Percentiles rank a stretch among this genome's conserved stretches.
Evolutionary conservation across 2,329 filamentous ascomycete genomes (phyloP).

Genomic region (Aspergillus sp.): DNA sequence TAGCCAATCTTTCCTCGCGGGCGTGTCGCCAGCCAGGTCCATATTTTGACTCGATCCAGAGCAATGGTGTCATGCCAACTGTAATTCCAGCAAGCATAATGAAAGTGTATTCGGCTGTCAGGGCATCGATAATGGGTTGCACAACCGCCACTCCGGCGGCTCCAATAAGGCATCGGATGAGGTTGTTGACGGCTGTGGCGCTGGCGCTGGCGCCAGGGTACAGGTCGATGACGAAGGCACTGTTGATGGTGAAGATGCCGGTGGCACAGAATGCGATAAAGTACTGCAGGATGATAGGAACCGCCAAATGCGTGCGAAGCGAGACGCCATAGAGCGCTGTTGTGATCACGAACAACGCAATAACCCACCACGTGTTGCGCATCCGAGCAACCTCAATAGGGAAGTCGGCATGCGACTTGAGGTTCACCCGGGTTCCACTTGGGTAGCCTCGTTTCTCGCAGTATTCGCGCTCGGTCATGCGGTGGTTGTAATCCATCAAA

Average conservation of each 20-base stretch:
- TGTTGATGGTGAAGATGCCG: conserved; percentile 30
- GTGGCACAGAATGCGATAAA: conserved; percentile 32
- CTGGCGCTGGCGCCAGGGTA: conserved; percentile 29
- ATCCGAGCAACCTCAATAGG: conserved; percentile 36
- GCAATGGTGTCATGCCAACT: conserved; percentile 17
- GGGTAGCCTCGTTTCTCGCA: conserved; percentile 24
- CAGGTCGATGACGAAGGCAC: conserved; percentile 34
- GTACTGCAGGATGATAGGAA: conserved; percentile 35
- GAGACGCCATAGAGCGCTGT: conserved; percentile 30
- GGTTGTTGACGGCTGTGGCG: conserved; percentile 33
- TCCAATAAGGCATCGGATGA: conserved; percentile 32
- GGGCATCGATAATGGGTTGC: conserved; percentile 26
- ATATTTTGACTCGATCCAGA: conserved; percentile 20
- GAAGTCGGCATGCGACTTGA: conserved; percentile 34
- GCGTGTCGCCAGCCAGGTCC: conserved; percentile 23
- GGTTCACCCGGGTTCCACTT: conserved; percentile 19
- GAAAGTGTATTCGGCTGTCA: conserved; percentile 25
- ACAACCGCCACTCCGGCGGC: conserved; percentile 29
- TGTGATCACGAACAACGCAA: conserved; percentile 29
- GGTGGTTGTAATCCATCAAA: conserved; percentile 40
- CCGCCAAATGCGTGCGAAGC: conserved; percentile 23
- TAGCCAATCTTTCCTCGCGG: conserved; percentile 3
- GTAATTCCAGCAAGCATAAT: conserved; percentile 23
- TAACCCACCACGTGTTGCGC: conserved; percentile 38
- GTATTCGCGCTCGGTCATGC: conserved; percentile 28